A percentile compares a stretch with the other conserved stretches of the same genome.
Conservation (phyloP, 2,329 filamentous ascomycete genomes). For the Arthrinium puccinioides region DNA sequence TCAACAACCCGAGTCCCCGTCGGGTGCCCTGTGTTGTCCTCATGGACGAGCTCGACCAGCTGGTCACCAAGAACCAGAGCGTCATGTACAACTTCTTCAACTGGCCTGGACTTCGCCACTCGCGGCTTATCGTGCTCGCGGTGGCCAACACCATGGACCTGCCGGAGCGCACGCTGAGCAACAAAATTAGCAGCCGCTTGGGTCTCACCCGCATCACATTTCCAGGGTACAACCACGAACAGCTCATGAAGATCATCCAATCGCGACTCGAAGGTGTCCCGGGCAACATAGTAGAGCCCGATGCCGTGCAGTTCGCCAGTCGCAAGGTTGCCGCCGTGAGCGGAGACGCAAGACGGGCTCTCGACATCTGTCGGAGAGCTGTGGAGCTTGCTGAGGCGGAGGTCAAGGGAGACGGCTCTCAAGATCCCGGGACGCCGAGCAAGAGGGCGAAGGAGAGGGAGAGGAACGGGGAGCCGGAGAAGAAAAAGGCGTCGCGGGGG, state of each 20-base stretch:
- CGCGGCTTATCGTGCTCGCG: constrained; percentile 87
- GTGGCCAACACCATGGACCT: constrained; percentile 99
- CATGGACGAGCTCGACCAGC: constrained; percentile 97
- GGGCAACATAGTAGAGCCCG: constrained; percentile 81
- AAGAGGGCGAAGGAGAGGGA: constrained; percentile 32
- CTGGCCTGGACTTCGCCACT: constrained; percentile 89
- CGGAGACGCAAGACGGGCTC: constrained; percentile 82
- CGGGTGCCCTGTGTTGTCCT: constrained; percentile 92
- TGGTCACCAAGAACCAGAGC: constrained; percentile 97
- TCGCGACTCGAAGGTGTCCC: constrained; percentile 86
- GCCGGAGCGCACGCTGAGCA: constrained; percentile 89
- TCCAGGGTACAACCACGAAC: constrained; percentile 92
- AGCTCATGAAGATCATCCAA: constrained; percentile 94
- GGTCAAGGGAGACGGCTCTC: constrained; percentile 27
- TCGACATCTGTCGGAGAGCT: constrained; percentile 91
- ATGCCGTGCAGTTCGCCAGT: constrained; percentile 92
- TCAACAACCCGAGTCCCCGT: constrained; percentile 82
- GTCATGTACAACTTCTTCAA: constrained; percentile 99
- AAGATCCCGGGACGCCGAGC: constrained; percentile 52
- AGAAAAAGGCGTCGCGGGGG: constrained; percentile 32
- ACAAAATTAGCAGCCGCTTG: constrained; percentile 92
- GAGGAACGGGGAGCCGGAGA: constrained; percentile 17
- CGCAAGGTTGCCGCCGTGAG: constrained; percentile 95
- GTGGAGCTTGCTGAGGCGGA: constrained; percentile 91
- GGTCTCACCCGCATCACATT: constrained; percentile 94